phyloP scores from a whole-genome alignment of 1,284 basidiomycete species.

The Leccinum pachyderme region DNA sequence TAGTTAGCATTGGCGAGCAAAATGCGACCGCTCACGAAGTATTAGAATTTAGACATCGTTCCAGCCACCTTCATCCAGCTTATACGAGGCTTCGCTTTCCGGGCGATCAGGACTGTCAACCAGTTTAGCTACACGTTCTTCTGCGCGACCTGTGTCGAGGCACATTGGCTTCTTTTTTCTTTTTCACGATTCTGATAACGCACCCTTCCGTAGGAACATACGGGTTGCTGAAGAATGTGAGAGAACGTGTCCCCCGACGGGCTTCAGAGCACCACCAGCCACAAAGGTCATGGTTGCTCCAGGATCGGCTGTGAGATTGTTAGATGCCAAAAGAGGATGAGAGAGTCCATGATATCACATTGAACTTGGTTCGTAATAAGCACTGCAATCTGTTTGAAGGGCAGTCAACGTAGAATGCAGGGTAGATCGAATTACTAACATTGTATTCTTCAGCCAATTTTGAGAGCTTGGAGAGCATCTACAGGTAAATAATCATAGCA shows the following conservation, averaged over 20 bases:
- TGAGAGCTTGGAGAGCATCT: slow-evolving; percentile 88
- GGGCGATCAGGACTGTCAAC: slow-evolving; percentile 91
- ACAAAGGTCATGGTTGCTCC: slow-evolving; percentile 95
- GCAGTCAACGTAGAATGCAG: slow-evolving; percentile 20
- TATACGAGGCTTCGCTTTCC: slow-evolving; percentile 91
- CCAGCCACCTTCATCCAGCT: slow-evolving; percentile 85
- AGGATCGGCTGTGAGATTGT: slow-evolving; percentile 67
- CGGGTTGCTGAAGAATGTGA: slow-evolving; percentile 86
- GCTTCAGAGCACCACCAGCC: slow-evolving; percentile 82
- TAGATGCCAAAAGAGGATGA: slow-evolving; percentile 3
- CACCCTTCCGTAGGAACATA: slow-evolving; percentile 86
- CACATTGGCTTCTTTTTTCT: background rate
- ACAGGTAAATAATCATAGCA: background rate
- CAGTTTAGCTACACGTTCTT: slow-evolving; percentile 93
- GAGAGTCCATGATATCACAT: slow-evolving; percentile 42
- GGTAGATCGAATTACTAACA: slow-evolving; percentile 36
- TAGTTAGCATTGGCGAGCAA: background rate
- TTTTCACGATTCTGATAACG: slow-evolving; percentile 4
- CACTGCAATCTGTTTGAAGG: slow-evolving; percentile 65
- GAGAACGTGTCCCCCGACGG: slow-evolving; percentile 84
- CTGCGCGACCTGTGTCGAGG: slow-evolving; percentile 70
- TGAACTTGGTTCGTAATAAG: slow-evolving; percentile 92
- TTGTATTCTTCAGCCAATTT: slow-evolving; percentile 92
- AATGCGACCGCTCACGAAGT: background rate
- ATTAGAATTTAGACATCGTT: slow-evolving; percentile 56